phyloP scores from a whole-genome alignment of 805 yeast genomes.

The Candida orba region DNA sequence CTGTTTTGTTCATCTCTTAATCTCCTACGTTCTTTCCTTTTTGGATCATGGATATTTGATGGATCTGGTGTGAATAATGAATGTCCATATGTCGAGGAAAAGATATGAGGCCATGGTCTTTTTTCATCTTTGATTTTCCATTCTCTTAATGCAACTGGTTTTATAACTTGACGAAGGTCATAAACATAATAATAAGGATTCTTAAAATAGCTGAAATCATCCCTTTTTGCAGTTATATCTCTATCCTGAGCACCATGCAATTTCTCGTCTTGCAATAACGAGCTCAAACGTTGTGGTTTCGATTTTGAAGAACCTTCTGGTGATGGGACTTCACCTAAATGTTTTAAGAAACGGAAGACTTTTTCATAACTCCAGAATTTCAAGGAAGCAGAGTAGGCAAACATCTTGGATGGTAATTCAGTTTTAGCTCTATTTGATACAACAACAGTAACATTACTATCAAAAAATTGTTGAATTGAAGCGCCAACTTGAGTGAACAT shows the following conservation, averaged over 20 bases:
- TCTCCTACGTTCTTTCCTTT: constrained; percentile 29
- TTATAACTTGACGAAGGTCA: constrained; percentile 67
- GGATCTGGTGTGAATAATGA: constrained; percentile 66
- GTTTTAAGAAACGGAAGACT: constrained; percentile 67
- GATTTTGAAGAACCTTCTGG: constrained; percentile 14
- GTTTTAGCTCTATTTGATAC: constrained; percentile 55
- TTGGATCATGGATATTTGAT: constrained; percentile 31
- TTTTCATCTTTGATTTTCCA: constrained; percentile 43
- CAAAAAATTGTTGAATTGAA: constrained; percentile 51
- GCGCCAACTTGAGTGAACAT: constrained; percentile 40
- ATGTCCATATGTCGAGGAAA: constrained; percentile 64
- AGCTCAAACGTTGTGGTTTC: constrained; percentile 36
- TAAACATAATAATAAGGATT: constrained; percentile 70
- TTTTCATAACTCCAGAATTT: constrained; percentile 89
- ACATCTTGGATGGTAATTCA: constrained; percentile 46
- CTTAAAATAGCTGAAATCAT: constrained; percentile 76
- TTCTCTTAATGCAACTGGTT: constrained; percentile 79
- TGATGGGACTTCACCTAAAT: constrained; percentile 39
- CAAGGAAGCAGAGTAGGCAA: constrained; percentile 23
- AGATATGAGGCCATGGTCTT: constrained; percentile 51
- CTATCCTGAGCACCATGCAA: constrained; percentile 82
- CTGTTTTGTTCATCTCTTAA: constrained; percentile 25
- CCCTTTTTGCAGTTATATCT: constrained; percentile 78
- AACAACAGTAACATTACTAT: constrained; percentile 59
- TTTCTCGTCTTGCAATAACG: constrained; percentile 76